Conservation (phyloP, 257 asterid species). For the Solanum clarkiae region DNA sequence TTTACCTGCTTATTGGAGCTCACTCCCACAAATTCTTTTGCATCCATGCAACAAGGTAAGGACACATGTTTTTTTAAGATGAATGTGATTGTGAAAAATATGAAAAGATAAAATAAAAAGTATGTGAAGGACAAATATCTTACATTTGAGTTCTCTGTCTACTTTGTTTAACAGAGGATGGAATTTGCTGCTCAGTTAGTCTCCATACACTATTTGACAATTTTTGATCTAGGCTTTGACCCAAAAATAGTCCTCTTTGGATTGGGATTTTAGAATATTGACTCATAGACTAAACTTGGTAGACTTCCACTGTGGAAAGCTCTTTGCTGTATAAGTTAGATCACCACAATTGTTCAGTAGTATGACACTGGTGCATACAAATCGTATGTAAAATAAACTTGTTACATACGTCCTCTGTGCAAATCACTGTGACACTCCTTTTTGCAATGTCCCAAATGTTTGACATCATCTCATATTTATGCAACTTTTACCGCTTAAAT, state of each 20-base stretch:
- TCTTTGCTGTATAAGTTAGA: not conserved
- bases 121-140: not conserved
- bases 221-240: not conserved
- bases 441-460: not conserved
- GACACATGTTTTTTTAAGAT: not conserved
- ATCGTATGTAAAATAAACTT: not conserved
- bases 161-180: not conserved
- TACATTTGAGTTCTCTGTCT: not conserved
- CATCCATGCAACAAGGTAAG: constrained; percentile 60
- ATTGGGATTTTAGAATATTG: not conserved
- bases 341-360: not conserved
- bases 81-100: not conserved
- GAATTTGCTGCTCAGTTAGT: not conserved
- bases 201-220: not conserved
- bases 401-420: not conserved
- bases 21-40: constrained; percentile 77
- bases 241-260: not conserved
- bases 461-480: not conserved
- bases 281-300: not conserved
- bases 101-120: not conserved
- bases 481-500: not conserved
- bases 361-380: not conserved
- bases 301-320: not conserved
- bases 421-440: not conserved
- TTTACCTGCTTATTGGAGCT: constrained; percentile 67